phyloP scores from a whole-genome alignment of 495 filamentous ascomycete species.

The Bacidia gigantensis region DNA sequence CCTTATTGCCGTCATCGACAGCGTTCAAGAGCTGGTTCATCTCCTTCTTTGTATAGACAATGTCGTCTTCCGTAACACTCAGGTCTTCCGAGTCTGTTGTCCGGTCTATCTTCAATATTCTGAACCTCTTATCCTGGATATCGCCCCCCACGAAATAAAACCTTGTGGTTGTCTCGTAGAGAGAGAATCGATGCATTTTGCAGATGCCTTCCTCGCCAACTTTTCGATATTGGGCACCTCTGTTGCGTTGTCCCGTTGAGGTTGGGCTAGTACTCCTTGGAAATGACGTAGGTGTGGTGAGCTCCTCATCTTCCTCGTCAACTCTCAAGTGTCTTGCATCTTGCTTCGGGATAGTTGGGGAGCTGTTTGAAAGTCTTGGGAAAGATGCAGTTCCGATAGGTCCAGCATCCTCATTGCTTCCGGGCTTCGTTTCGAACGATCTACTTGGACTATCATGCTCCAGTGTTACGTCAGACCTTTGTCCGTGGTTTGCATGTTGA shows the following conservation, averaged over 20 bases:
- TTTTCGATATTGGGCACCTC: constrained; percentile 39
- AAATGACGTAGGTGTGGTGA: constrained; percentile 48
- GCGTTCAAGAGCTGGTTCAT: constrained; percentile 86
- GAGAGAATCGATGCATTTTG: constrained; percentile 88
- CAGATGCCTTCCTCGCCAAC: constrained; percentile 55
- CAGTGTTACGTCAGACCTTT: background rate
- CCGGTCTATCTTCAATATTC: constrained; percentile 88
- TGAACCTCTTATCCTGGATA: constrained; percentile 70
- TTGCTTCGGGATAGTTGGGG: constrained; percentile 20
- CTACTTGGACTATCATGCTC: background rate
- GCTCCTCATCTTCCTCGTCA: constrained; percentile 52
- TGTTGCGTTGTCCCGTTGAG: constrained; percentile 35
- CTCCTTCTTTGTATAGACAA: constrained; percentile 81
- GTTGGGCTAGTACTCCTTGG: constrained; percentile 45
- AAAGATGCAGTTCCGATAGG: background rate
- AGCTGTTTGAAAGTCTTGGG: constrained; percentile 26
- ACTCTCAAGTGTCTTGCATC: constrained; percentile 22
- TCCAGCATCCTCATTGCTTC: background rate
- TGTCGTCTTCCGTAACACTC: constrained; percentile 81
- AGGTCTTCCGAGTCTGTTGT: constrained; percentile 71
- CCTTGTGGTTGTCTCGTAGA: constrained; percentile 85
- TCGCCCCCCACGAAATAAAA: constrained; percentile 93
- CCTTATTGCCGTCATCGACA: constrained; percentile 91
- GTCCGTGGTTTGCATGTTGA: no score
- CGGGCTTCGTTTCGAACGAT: background rate